Conservation (phyloP, 148 eudicot genomes). For the Rhododendron molle region DNA sequence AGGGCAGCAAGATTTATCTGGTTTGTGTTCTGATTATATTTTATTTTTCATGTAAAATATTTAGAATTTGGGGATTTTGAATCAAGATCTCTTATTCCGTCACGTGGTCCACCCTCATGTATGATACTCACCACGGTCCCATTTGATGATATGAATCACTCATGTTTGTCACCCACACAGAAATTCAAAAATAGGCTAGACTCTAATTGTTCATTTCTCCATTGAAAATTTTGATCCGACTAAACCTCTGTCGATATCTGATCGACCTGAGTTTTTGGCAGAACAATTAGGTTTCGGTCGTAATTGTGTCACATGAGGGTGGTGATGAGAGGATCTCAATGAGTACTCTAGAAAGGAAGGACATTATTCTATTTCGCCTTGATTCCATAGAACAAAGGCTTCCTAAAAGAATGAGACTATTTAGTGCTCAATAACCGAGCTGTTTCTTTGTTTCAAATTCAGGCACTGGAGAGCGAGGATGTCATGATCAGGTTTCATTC, state of each 20-base stretch:
- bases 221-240: background rate
- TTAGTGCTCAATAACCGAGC: background rate
- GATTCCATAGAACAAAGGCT: background rate
- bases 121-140: background rate
- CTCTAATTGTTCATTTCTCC: background rate
- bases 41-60: too few relatives aligned
- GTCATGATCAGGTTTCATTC: constrained; percentile 46
- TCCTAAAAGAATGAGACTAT: background rate
- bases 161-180: background rate
- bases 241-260: background rate
- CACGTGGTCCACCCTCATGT: background rate
- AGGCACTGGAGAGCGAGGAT: constrained; percentile 75
- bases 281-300: background rate
- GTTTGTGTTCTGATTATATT: constrained; percentile 26
- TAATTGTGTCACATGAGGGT: background rate
- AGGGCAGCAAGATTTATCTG: constrained; percentile 78
- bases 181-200: background rate
- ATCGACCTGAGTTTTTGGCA: background rate
- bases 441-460: constrained; percentile 1
- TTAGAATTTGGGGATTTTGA: background rate
- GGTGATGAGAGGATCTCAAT: background rate
- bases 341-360: background rate
- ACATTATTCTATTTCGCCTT: background rate
- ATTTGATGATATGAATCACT: background rate
- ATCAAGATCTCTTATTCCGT: background rate